A percentile compares a stretch with the other conserved stretches of the same genome.
phyloP scores from a whole-genome alignment of 371 early-diverging fungal species.

The Lichtheimia ornata region DNA sequence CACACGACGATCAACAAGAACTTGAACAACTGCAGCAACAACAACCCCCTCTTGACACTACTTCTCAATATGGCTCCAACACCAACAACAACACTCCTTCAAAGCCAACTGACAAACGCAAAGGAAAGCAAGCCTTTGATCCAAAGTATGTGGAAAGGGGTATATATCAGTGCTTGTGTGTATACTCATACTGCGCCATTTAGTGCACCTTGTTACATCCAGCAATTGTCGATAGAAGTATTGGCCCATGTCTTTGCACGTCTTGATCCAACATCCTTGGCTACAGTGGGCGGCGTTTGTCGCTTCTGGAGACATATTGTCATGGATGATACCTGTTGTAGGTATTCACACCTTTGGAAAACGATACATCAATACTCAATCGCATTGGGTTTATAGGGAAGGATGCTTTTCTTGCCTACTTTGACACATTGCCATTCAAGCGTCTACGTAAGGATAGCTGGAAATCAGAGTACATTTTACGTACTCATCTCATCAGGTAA shows the following conservation, averaged over 20 bases:
- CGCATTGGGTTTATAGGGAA: slow-evolving; percentile 30
- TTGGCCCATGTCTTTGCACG: slow-evolving; percentile 48
- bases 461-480: slow-evolving; percentile 53
- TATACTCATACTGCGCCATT: background rate
- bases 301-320: slow-evolving; percentile 49
- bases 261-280: slow-evolving; percentile 41
- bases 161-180: too few relatives aligned
- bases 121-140: slow-evolving; percentile 6
- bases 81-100: background rate
- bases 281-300: slow-evolving; percentile 42
- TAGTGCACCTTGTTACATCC: slow-evolving; percentile 41
- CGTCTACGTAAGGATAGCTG: slow-evolving; percentile 43
- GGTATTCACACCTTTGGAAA: slow-evolving; percentile 8
- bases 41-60: slow-evolving; percentile 1
- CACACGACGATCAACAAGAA: slow-evolving; percentile 2
- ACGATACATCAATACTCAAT: background rate
- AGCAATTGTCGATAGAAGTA: slow-evolving; percentile 46
- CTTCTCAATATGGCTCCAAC: background rate
- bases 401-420: slow-evolving; percentile 48
- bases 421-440: slow-evolving; percentile 45
- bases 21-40: slow-evolving; percentile 3
- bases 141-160: slow-evolving; percentile 1
- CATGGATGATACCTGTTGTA: slow-evolving; percentile 52
- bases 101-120: background rate
- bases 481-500: slow-evolving; percentile 48